These are phyloP conservation scores for Myrmaecium sp. DNA, from an alignment of 2,329 filamentous ascomycete species.

Conservation along the genomic window DNA sequence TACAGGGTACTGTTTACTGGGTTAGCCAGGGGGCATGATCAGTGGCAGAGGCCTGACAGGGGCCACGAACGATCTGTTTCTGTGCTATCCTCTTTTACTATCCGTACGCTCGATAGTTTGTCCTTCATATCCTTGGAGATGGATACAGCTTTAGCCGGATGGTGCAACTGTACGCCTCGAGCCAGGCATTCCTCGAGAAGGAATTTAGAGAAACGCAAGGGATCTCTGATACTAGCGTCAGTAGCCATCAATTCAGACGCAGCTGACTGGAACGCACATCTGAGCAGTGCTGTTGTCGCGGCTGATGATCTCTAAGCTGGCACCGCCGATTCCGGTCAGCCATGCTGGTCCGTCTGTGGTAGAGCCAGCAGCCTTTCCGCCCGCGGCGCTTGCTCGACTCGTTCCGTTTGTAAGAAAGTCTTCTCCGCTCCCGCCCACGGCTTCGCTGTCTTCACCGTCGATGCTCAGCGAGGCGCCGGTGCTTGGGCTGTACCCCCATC, in stretches of 20 bases:
- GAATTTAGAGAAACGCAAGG: slow-evolving; percentile 47
- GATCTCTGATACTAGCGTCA: slow-evolving; percentile 35
- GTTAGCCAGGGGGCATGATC: too few species aligned
- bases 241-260: not conserved
- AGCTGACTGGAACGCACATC: slow-evolving; percentile 30
- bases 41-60: slow-evolving; percentile 6
- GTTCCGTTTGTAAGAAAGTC: slow-evolving; percentile 52
- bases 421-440: slow-evolving; percentile 31
- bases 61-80: slow-evolving; percentile 23
- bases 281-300: slow-evolving; percentile 45
- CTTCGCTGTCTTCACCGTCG: slow-evolving; percentile 20
- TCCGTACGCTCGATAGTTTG: slow-evolving; percentile 34
- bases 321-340: slow-evolving; percentile 39
- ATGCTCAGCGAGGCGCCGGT: slow-evolving; percentile 40
- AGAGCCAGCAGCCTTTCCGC: slow-evolving; percentile 14
- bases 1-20: slow-evolving; percentile 46
- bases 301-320: slow-evolving; percentile 44
- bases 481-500: slow-evolving; percentile 43
- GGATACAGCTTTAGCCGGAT: slow-evolving; percentile 41
- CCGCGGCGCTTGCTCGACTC: slow-evolving; percentile 40
- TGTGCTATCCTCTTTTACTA: slow-evolving; percentile 28
- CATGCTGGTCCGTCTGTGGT: slow-evolving; percentile 33
- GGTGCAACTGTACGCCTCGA: slow-evolving; percentile 47
- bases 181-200: slow-evolving; percentile 40
- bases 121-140: slow-evolving; percentile 34